Conservation (phyloP, 805 yeast species). For the Cyberlindnera subsufficiens region DNA sequence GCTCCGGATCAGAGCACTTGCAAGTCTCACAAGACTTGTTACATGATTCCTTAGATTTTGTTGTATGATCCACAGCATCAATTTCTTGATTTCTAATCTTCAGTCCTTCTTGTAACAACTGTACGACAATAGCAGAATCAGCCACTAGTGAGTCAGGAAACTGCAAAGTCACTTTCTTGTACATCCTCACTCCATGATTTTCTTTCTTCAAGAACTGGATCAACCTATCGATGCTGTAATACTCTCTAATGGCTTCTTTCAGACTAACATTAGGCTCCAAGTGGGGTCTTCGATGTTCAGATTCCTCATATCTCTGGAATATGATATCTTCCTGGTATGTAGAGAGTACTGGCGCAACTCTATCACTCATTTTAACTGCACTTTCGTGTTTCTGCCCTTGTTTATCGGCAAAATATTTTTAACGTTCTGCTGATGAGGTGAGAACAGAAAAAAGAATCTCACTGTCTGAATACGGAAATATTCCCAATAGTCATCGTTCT, state of each 20-base stretch:
- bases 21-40: constrained; percentile 19
- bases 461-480: no score
- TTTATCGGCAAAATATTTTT: background rate
- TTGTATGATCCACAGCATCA: constrained; percentile 4
- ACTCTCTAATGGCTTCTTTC: constrained; percentile 23
- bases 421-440: no score
- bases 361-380: constrained; percentile 3
- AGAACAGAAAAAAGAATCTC: no score
- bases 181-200: constrained; percentile 26
- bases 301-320: constrained; percentile 38
- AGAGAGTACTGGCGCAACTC: constrained; percentile 66
- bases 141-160: constrained; percentile 79
- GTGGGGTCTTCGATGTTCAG: constrained; percentile 23
- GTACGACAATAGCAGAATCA: constrained; percentile 71
- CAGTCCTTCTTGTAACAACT: constrained; percentile 37
- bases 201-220: constrained; percentile 32
- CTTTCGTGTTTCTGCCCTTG: background rate
- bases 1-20: constrained; percentile 16
- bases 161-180: constrained; percentile 66
- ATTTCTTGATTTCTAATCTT: constrained; percentile 6
- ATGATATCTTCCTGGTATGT: constrained; percentile 61
- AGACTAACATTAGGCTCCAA: constrained; percentile 23
- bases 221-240: constrained; percentile 51
- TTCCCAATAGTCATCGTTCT: no score
- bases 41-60: constrained; percentile 11